Evolutionary conservation across 371 early-diverging fungal species (phyloP), one percentile per base, ranked within the genome.

Genomic region (Mortierella sp.): DNA sequence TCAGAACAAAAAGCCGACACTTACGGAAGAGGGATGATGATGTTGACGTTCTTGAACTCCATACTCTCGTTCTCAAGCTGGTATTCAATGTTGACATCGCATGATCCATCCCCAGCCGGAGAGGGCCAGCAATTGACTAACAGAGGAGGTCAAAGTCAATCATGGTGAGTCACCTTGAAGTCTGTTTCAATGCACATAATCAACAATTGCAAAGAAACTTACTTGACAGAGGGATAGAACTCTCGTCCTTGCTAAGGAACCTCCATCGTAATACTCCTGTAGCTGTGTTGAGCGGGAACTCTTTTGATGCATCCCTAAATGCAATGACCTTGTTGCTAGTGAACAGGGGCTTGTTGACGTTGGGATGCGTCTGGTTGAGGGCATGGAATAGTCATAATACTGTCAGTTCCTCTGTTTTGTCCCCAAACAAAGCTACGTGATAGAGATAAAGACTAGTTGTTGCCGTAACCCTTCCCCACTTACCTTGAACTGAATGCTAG

Each of bases 51-150:
- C 28, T 88, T 86, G n/a, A 98, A 84, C 66, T 87, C 92, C 57
- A 96, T 85, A 31, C 85, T 82, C 40, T 86, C 80, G 50, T 84
- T 83, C 71, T 88, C 92, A 58, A 96, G 84, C 74, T 96, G 96
- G 67, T 96, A 98, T 79, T 98, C 98, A 52, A 96, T 91, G 72
- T 92, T 97, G 21, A 96, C 96, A 76, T 96, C 97, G 54, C 91
- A 89, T 2, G 88, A 82, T 2, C 97, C 97, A 67, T 87, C 88
- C 49, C 91, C 96, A 28, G 91, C 84, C 28, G 95, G 95, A 29
- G 96, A 92, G 17, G 98, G 97, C 98, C 98, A 98, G 86, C 97
- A 97, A 80, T 92, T 97, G 79, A 96, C 91, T 91, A 81, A 24
- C 52, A 25, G 25, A 53, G 5, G 28, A 9, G 28, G 13, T 14